These are phyloP conservation scores for Pseudohalonectria lignicola DNA, from an alignment of 2,329 filamentous ascomycete genomes.

Conservation along the genomic window DNA sequence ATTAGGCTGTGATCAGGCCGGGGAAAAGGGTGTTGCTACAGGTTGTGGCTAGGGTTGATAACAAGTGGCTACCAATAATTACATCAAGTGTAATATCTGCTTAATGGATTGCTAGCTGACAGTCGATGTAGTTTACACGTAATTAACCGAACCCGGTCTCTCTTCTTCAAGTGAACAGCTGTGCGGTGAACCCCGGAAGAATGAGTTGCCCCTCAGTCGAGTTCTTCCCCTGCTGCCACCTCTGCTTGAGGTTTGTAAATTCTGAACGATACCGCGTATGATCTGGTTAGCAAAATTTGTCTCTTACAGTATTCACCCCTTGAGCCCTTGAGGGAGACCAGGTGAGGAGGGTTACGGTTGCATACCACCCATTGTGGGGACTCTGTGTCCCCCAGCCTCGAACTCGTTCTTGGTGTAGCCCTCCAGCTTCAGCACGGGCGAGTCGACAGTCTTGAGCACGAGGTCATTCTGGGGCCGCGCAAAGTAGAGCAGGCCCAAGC, in stretches of 20 bases:
- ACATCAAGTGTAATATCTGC: no score
- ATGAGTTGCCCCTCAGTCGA: conserved; percentile 19
- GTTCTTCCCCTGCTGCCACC: conserved; percentile 22
- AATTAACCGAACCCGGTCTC: no score
- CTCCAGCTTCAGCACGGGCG: conserved; percentile 21
- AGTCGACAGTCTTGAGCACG: conserved; percentile 23
- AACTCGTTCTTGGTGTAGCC: conserved; percentile 25
- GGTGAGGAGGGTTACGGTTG: background rate
- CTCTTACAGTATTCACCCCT: no score
- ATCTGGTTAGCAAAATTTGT: background rate
- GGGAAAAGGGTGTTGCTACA: no score
- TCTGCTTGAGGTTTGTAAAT: conserved; percentile 24
- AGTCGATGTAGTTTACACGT: no score
- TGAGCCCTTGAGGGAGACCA: background rate
- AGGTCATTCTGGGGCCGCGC: conserved; percentile 30
- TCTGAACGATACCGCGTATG: conserved; percentile 8
- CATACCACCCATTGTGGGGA: conserved; percentile 21
- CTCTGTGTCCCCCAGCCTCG: conserved; percentile 16
- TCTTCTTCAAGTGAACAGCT: no score
- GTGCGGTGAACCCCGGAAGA: conserved; percentile 22
- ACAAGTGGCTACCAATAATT: no score
- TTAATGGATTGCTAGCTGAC: no score
- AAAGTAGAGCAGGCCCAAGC: conserved; percentile 39
- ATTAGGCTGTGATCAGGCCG: no score
- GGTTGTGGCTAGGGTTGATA: no score